Percentiles rank a stretch among this genome's conserved stretches.
Evolutionary conservation across 257 asterid species (phyloP).

Genomic region (Leptodermis oblonga): DNA sequence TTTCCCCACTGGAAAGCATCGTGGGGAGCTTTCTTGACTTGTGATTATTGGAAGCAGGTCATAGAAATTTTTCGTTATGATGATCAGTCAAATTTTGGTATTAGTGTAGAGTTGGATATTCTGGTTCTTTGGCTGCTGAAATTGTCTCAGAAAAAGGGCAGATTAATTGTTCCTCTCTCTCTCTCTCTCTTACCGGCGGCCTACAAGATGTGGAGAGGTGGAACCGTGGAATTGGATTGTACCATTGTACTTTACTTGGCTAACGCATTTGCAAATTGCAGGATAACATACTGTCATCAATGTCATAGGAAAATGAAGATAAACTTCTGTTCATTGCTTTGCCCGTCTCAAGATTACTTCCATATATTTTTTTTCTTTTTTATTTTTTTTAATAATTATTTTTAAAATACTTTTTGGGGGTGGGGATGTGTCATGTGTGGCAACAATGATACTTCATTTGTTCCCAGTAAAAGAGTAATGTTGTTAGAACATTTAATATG

Average conservation of each 20-base stretch:
- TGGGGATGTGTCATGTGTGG: too few relatives aligned
- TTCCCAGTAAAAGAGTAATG: too few relatives aligned
- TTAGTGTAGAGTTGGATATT: not conserved
- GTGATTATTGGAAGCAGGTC: constrained; percentile 28
- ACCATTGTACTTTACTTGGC: not conserved
- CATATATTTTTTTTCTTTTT: too few relatives aligned
- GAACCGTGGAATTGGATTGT: not conserved
- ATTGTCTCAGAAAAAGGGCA: not conserved
- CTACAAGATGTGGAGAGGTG: not conserved
- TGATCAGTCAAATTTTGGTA: constrained; percentile 4
- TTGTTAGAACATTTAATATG: too few relatives aligned
- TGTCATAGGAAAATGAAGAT: not conserved
- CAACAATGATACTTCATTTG: too few relatives aligned
- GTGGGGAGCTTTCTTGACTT: constrained; percentile 28
- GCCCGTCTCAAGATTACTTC: not conserved
- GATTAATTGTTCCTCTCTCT: not conserved
- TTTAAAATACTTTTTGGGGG: too few relatives aligned
- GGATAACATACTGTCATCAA: not conserved
- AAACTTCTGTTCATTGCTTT: not conserved
- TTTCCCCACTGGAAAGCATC: constrained; percentile 19
- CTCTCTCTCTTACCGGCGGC: too few relatives aligned
- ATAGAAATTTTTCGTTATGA: not conserved
- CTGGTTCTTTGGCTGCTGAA: not conserved
- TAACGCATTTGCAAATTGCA: not conserved
- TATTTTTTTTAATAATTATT: too few relatives aligned